Base-by-base conservation (phyloP, 352 stramenopile genomes). In the Peronospora belbahrii region DNA sequence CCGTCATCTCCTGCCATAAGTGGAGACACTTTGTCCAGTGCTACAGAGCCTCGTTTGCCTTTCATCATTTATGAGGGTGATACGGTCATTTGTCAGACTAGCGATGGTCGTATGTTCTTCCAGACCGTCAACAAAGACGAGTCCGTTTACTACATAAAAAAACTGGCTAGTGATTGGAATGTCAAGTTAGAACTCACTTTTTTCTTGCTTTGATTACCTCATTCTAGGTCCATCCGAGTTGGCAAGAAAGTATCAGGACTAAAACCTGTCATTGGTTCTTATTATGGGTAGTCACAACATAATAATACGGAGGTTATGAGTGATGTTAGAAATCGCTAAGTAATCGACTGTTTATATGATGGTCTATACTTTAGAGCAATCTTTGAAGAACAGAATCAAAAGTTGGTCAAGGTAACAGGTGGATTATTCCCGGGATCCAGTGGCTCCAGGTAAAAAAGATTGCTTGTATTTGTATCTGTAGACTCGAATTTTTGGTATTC, bases 11-110 rank as follows among this genome's bases (percentile, higher is more conserved):
- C 14, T 43, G 44, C 32, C 24, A 13, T 17, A 1, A 32, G 6
- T 23, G 31, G 3, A 3, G 22, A n/a, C 23, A n/a, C 23, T 19
- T 39, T 19, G 28, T 11, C 18, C 0, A 27, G 22, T 32, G 17
- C 50, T 10, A 30, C 45, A 14, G 25, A 27, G 18, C 35, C 18
- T 23, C 74, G 74, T 42, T 40, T 72, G 42, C 60, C 70, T 25
- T 86, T 89, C 43, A 59, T 87, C 48, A 93, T 93, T 48, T 83
- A 88, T 62, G 81, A 90, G 36, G 78, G 78, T 47, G 81, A 93
- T 59, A 90, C 81, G 1, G 78, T 93, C 14, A 88, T 93, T 54
- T 93, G 81, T 51, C 70, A 93, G 57, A 90, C 78, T 6, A 90
- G 78, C 45, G 81, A 93, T 23, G 78, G 74, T 6, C 74, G 81